Evolutionary conservation across 352 stramenopile species (phyloP).

Genomic region (Phytophthora citrophthora): DNA sequence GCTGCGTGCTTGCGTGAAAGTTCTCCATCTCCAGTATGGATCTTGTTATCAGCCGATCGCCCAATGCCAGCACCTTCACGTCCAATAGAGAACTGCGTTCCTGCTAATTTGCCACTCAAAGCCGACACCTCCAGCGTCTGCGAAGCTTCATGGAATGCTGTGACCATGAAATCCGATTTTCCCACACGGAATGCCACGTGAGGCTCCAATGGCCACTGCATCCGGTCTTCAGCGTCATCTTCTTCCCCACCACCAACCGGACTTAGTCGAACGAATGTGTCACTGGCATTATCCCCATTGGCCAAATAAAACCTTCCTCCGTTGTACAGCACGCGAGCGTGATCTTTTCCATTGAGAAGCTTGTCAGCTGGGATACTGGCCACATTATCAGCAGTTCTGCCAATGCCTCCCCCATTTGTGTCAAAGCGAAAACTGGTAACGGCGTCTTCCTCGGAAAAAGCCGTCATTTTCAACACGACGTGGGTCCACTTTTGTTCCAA

Average conservation of each 20-base stretch:
- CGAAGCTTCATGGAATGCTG: constrained; percentile 51
- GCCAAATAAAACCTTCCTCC: constrained; percentile 70
- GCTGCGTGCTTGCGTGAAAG: constrained; percentile 94
- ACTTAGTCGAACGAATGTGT: constrained; percentile 74
- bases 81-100: constrained; percentile 81
- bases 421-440: constrained; percentile 82
- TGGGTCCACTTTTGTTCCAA: constrained; percentile 64
- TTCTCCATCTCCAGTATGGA: constrained; percentile 95
- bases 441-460: constrained; percentile 74
- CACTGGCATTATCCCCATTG: constrained; percentile 58
- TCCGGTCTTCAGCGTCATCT: constrained; percentile 60
- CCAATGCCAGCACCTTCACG: constrained; percentile 89
- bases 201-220: constrained; percentile 79
- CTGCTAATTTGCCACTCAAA: constrained; percentile 67
- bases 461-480: constrained; percentile 87
- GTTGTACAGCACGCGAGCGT: constrained; percentile 65
- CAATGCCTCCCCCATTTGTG: constrained; percentile 55
- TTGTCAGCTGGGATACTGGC: constrained; percentile 82
- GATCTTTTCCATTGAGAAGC: constrained; percentile 51
- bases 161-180: constrained; percentile 84
- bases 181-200: constrained; percentile 75
- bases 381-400: constrained; percentile 53
- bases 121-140: constrained; percentile 67
- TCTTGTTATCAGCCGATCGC: constrained; percentile 88
- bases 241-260: constrained; percentile 38